phyloP scores from a whole-genome alignment of 2,329 filamentous ascomycete species.

The Aspergillus flavus region DNA sequence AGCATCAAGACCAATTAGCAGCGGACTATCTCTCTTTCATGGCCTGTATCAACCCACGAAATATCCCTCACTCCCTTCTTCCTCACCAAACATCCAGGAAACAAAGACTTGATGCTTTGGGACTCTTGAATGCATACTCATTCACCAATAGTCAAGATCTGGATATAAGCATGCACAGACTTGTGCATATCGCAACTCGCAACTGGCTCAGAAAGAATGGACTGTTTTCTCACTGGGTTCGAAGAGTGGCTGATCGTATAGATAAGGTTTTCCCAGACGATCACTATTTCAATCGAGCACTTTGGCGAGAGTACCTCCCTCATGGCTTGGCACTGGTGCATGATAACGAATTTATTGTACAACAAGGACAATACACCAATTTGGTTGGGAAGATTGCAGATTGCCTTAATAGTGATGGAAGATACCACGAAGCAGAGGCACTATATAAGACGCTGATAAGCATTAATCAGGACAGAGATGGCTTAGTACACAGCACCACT shows the following conservation, averaged over 20 bases:
- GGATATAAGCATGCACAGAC: constrained; percentile 28
- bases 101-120: constrained; percentile 37
- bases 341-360: no score
- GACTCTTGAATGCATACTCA: constrained; percentile 12
- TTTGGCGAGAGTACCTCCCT: no score
- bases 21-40: constrained; percentile 29
- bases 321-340: no score
- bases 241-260: background rate
- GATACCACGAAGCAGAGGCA: no score
- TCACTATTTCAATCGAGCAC: no score
- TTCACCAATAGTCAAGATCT: background rate
- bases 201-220: constrained; percentile 26
- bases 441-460: no score
- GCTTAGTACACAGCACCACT: fast-evolving
- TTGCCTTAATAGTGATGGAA: no score
- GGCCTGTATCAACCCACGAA: constrained; percentile 24
- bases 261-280: fast-evolving
- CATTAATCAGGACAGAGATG: no score
- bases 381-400: no score
- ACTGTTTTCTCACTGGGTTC: constrained; percentile 1
- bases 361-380: no score
- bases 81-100: no score
- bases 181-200: constrained; percentile 32
- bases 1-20: constrained; percentile 31
- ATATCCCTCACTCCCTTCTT: constrained; percentile 39